These are phyloP conservation scores for Pyricularia sp. DNA, from an alignment of 2,329 filamentous ascomycete species.

Conservation along the genomic window DNA sequence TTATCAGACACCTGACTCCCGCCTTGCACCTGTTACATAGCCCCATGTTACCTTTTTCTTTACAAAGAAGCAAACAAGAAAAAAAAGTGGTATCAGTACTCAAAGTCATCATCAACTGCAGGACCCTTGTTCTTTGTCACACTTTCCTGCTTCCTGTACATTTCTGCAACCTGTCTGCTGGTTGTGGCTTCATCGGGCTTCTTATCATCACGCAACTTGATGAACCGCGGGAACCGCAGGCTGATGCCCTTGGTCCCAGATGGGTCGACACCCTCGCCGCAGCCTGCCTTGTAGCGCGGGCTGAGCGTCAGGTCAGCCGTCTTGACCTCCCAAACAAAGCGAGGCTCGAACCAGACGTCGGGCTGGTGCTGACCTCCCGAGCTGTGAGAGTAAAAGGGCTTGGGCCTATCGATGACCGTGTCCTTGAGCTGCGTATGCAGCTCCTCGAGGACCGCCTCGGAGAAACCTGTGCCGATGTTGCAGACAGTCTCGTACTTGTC, in stretches of 20 bases:
- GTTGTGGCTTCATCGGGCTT: constrained; percentile 83
- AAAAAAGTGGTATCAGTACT: constrained; percentile 49
- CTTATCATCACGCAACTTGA: constrained; percentile 87
- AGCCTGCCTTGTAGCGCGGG: constrained; percentile 85
- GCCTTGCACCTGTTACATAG: background rate
- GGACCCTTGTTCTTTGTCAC: constrained; percentile 77
- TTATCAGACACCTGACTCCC: background rate
- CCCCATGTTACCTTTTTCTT: background rate
- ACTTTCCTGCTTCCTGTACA: constrained; percentile 92
- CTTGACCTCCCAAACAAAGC: constrained; percentile 93
- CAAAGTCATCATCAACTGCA: constrained; percentile 89
- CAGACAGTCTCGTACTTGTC: constrained; percentile 91
- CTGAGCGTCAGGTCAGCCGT: constrained; percentile 89
- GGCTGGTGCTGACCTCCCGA: constrained; percentile 80
- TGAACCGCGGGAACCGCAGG: constrained; percentile 83
- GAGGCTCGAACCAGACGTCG: constrained; percentile 96
- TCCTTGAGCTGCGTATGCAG: constrained; percentile 63
- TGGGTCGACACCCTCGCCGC: constrained; percentile 63
- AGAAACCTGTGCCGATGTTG: constrained; percentile 97
- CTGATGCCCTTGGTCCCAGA: constrained; percentile 61
- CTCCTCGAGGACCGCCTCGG: constrained; percentile 82
- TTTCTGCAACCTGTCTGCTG: constrained; percentile 78
- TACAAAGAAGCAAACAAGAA: background rate
- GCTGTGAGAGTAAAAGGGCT: constrained; percentile 89
- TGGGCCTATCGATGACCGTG: constrained; percentile 75